These are phyloP conservation scores for Orbilia oligospora DNA, from an alignment of 2,329 filamentous ascomycete genomes.

Conservation along the genomic window DNA sequence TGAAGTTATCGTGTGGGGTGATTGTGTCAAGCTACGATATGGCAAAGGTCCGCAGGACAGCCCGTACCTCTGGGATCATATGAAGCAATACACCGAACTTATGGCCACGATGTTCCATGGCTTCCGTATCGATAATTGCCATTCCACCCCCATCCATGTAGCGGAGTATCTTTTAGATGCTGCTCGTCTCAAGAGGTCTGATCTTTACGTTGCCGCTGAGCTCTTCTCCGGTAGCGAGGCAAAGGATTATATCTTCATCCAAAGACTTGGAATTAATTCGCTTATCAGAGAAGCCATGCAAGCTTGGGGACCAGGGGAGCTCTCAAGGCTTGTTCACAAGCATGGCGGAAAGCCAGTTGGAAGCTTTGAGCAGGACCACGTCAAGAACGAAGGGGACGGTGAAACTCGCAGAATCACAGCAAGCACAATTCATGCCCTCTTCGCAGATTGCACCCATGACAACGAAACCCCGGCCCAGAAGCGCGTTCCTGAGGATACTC, in stretches of 20 bases:
- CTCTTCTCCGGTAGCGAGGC: conserved; percentile 96
- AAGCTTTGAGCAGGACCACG: conserved; percentile 94
- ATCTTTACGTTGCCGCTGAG: conserved; percentile 93
- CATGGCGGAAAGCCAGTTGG: conserved; percentile 95
- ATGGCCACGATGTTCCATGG: conserved; percentile 96
- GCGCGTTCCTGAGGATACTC: conserved; percentile 90
- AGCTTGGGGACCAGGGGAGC: conserved; percentile 92
- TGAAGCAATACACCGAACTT: conserved; percentile 90
- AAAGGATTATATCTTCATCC: conserved; percentile 96
- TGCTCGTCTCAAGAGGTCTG: conserved; percentile 87
- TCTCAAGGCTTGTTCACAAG: conserved; percentile 91
- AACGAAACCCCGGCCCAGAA: conserved; percentile 97
- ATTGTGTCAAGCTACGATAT: conserved; percentile 97
- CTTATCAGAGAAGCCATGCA: conserved; percentile 99
- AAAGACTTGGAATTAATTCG: conserved; percentile 88
- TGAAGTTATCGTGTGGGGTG: conserved; percentile 98
- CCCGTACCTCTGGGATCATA: conserved; percentile 94
- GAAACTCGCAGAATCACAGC: conserved; percentile 85
- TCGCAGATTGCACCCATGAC: conserved; percentile 99
- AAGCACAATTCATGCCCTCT: conserved; percentile 90
- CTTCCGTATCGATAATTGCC: conserved; percentile 97
- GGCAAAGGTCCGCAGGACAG: conserved; percentile 84
- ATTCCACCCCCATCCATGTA: conserved; percentile 94
- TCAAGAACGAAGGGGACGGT: conserved; percentile 75
- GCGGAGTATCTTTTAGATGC: conserved; percentile 95